Percentiles rank a stretch among this genome's conserved stretches.
Conservation (phyloP, 2,329 filamentous ascomycete genomes). For the Cladosporium sp. region DNA sequence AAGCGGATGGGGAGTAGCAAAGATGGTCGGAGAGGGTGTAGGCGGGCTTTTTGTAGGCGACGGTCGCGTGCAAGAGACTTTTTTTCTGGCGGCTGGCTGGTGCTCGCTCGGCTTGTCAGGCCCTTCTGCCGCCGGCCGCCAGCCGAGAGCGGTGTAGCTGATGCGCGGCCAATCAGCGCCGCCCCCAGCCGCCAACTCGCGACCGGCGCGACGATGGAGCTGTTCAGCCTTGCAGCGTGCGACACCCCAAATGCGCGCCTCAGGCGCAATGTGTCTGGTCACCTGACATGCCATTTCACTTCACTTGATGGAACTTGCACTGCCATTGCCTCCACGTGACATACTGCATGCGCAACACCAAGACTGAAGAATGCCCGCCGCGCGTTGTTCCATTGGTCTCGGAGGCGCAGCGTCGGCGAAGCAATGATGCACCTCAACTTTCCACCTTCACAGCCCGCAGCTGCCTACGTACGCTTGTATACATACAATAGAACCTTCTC, state of each 20-base stretch:
- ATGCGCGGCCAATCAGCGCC: not conserved
- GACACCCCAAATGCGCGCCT: no score
- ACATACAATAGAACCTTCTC: no score
- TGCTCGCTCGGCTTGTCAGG: not conserved
- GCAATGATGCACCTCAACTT: not conserved
- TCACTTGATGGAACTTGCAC: no score
- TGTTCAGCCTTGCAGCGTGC: no score
- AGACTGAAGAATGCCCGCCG: not conserved
- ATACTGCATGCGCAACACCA: no score
- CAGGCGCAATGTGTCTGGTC: no score
- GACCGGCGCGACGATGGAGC: no score
- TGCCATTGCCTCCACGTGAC: no score
- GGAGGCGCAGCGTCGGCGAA: not conserved
- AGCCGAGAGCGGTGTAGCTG: conserved; percentile 1
- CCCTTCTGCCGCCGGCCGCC: not conserved
- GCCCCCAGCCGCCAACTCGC: not conserved
- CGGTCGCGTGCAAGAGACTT: conserved; percentile 7
- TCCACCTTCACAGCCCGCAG: not conserved
- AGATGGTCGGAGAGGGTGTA: not conserved
- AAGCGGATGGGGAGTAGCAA: not conserved
- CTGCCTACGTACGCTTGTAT: no score
- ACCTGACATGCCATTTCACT: no score
- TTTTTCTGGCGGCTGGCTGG: conserved; percentile 1
- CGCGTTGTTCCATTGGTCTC: not conserved
- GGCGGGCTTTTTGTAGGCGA: conserved; percentile 1